These are phyloP conservation scores for Cyberlindnera saturnus DNA, from an alignment of 805 yeast genomes.

Conservation along the genomic window DNA sequence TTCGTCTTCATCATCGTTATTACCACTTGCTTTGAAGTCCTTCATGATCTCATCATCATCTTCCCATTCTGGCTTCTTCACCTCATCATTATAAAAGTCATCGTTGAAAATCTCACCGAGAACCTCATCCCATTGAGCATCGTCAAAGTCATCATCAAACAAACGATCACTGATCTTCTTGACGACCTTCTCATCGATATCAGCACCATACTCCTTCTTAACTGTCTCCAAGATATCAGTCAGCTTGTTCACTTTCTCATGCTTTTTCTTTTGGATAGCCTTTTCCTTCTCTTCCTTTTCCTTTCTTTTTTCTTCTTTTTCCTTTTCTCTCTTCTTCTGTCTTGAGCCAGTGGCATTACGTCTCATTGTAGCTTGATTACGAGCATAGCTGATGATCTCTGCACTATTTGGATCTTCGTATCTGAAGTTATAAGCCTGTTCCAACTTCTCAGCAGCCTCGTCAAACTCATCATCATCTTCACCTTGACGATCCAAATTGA, in stretches of 20 bases:
- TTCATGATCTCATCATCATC: slow-evolving; percentile 52
- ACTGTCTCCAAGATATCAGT: slow-evolving; percentile 51
- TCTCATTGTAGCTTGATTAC: slow-evolving; percentile 88
- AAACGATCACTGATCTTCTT: slow-evolving; percentile 69
- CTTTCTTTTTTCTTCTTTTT: slow-evolving; percentile 45
- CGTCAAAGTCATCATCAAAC: slow-evolving; percentile 83
- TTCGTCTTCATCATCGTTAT: slow-evolving; percentile 30
- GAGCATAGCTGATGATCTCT: slow-evolving; percentile 90
- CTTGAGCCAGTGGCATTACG: slow-evolving; percentile 64
- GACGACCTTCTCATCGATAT: slow-evolving; percentile 49
- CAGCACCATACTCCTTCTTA: slow-evolving; percentile 37
- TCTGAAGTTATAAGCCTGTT: slow-evolving; percentile 89
- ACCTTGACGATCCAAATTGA: slow-evolving; percentile 39
- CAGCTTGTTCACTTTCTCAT: slow-evolving; percentile 68
- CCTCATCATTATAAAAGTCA: slow-evolving; percentile 60
- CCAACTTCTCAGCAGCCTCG: slow-evolving; percentile 85
- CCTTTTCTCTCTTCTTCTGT: slow-evolving; percentile 74
- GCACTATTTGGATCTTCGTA: slow-evolving; percentile 89
- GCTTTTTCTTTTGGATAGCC: slow-evolving; percentile 64
- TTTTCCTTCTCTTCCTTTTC: slow-evolving; percentile 52
- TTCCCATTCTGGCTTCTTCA: slow-evolving; percentile 58
- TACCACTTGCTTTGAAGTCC: slow-evolving; percentile 35
- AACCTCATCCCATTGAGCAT: slow-evolving; percentile 83
- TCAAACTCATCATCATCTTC: slow-evolving; percentile 82
- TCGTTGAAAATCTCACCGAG: slow-evolving; percentile 84